Conservation (phyloP, 2,329 filamentous ascomycete genomes). For the Penicillium sp. region DNA sequence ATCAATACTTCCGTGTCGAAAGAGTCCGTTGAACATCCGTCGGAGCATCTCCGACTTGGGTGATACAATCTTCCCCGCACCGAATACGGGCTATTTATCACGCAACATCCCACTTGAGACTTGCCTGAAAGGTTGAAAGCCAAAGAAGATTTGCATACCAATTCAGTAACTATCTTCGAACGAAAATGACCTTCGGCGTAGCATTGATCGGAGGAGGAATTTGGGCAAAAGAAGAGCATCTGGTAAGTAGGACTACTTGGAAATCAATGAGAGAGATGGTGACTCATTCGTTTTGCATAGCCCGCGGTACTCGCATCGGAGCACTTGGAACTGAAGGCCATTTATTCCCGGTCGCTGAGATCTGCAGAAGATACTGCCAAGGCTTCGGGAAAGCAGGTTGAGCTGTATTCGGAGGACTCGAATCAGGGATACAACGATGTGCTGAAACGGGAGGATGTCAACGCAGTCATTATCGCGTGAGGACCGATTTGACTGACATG, state of each 20-base stretch:
- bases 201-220: conserved; percentile 13
- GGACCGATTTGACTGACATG: neutral
- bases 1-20: neutral
- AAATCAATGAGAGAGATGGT: neutral
- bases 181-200: conserved; percentile 6
- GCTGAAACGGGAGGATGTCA: conserved; percentile 59
- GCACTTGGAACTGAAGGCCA: conserved; percentile 39
- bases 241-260: neutral
- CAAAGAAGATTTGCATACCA: neutral
- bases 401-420: conserved; percentile 62
- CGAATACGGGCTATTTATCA: neutral
- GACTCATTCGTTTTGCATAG: conserved; percentile 1
- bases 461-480: conserved; percentile 46
- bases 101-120: neutral
- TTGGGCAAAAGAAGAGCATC: conserved; percentile 13
- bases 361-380: conserved; percentile 59
- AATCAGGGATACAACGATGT: conserved; percentile 59
- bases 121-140: neutral
- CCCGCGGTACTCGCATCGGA: conserved; percentile 11
- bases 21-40: neutral
- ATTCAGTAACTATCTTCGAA: neutral
- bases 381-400: conserved; percentile 44
- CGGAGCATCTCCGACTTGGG: conserved; percentile 1
- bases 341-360: conserved; percentile 68
- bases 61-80: neutral